Evolutionary conservation across 352 stramenopile species (phyloP), one percentile per base, ranked within the genome.

Genomic region (Phytophthora cactorum): DNA sequence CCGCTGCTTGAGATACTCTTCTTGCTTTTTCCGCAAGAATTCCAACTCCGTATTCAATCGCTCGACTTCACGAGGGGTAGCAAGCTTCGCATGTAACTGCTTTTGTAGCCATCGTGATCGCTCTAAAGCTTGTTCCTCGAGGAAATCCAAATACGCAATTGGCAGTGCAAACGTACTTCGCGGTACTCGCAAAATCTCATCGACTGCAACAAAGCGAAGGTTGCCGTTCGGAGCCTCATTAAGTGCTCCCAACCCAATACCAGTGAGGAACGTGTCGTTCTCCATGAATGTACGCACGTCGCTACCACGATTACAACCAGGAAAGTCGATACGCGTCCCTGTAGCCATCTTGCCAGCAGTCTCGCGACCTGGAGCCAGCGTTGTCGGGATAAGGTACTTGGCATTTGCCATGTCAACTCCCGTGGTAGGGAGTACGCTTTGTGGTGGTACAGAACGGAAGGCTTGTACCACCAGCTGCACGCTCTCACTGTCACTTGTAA

Each of bases 351-450:
- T 73, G 8, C 56, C 22, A 34, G 69, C 32, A 9, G 68, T 75
- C 27, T 81, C 69, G 7, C 79, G 75, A n/a, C 64, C 72, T 38
- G 70, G 57, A 36, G 72, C 65, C 14, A 92, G 55, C 0, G 72
- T 85, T 36, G 86, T 92, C 2, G 86, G 84, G 22, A 94, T 78
- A 17, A 94, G 64, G 62, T 87, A 94, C 59, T 94, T 94, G 52
- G 83, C 52, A 55, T 85, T 84, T 14, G 86, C 86, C 78, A 92
- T 92, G 54, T 92, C 83, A 9, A 91, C 71, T 1, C 84, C 81
- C 1, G 79, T 86, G 1, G 84, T 90, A 1, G 75, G 75, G 10
- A 92, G 74, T 1, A 92, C 65, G 12, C 62, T 59, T 66, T 92
- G 82, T 1, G 75, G 78, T 1, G 71, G 15, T 12, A 89, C 32